Percentiles rank a stretch among this genome's conserved stretches.
These are phyloP conservation scores for Hypoxylon sp. DNA, from an alignment of 2,329 filamentous ascomycete genomes.

Conservation along the genomic window DNA sequence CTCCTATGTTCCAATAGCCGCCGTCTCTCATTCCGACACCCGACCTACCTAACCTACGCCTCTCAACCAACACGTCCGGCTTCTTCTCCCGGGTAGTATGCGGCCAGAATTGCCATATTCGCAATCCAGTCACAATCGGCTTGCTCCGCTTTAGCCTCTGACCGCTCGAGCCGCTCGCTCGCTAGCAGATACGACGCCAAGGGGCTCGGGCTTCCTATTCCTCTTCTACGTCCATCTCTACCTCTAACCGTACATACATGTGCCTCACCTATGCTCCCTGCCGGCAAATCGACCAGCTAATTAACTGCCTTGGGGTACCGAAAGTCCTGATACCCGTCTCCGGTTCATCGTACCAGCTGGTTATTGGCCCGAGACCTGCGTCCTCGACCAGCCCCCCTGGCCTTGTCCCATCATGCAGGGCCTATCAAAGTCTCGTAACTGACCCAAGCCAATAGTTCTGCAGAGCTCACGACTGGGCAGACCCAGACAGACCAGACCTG, in stretches of 20 bases:
- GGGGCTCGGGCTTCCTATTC: neutral
- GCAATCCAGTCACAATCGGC: slow-evolving; percentile 16
- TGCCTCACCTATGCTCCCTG: slow-evolving; percentile 11
- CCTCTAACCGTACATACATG: neutral
- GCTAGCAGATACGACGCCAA: slow-evolving; percentile 5
- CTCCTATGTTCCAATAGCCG: slow-evolving; percentile 14
- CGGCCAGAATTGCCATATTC: slow-evolving; percentile 14
- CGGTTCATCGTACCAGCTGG: slow-evolving; percentile 18
- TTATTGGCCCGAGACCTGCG: slow-evolving; percentile 25
- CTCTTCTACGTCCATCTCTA: slow-evolving; percentile 1
- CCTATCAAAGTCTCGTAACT: slow-evolving; percentile 24
- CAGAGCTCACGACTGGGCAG: slow-evolving; percentile 29
- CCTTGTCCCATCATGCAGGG: slow-evolving; percentile 20
- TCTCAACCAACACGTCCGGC: slow-evolving; percentile 14
- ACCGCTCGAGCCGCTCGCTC: slow-evolving; percentile 16
- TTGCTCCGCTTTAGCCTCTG: slow-evolving; percentile 16
- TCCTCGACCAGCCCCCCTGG: slow-evolving; percentile 29
- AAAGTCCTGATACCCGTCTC: slow-evolving; percentile 12
- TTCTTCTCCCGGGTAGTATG: slow-evolving; percentile 10
- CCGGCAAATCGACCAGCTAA: slow-evolving; percentile 14
- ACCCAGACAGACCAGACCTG: slow-evolving; percentile 10
- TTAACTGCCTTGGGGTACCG: neutral
- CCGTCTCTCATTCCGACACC: slow-evolving; percentile 8
- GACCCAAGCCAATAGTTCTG: slow-evolving; percentile 32
- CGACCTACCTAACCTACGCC: slow-evolving; percentile 7